Conservation (phyloP, 129 eudicot species). For the Oenanthe sinensis region DNA sequence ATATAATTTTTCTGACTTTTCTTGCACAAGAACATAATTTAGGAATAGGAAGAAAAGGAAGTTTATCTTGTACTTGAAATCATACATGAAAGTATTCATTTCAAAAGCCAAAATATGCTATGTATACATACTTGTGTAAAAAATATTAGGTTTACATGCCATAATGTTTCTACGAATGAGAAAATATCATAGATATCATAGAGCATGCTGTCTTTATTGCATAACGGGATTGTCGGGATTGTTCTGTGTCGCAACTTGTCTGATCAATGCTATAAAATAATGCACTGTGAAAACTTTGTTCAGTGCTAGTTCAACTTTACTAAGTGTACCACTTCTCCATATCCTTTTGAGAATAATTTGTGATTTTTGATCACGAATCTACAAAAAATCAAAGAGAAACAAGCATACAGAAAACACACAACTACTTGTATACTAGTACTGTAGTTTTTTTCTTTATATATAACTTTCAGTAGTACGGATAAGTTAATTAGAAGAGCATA, state of each 20-base stretch:
- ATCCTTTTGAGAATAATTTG: not conserved
- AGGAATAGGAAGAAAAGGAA: not conserved
- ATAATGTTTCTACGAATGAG: not conserved
- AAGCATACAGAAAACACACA: not conserved
- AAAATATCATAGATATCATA: not conserved
- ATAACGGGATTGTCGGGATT: not conserved
- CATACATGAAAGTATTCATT: not conserved
- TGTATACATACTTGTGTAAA: not conserved
- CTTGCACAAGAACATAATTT: not conserved
- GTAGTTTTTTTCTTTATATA: not conserved
- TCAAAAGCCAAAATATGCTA: not conserved
- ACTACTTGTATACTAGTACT: not conserved
- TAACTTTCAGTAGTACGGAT: not conserved
- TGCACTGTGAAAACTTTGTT: not conserved
- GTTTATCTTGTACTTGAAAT: not conserved
- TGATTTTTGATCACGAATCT: not conserved
- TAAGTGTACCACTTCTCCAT: not conserved
- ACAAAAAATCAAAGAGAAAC: not conserved
- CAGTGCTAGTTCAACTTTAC: not conserved
- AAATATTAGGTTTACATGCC: not conserved
- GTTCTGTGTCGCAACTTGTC: slow-evolving; percentile 12
- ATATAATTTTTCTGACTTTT: not conserved
- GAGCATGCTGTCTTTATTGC: not conserved
- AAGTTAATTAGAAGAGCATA: not conserved
- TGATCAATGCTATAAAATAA: not conserved